Conservation (phyloP, 2,329 filamentous ascomycete genomes). For the Nemania sp. region DNA sequence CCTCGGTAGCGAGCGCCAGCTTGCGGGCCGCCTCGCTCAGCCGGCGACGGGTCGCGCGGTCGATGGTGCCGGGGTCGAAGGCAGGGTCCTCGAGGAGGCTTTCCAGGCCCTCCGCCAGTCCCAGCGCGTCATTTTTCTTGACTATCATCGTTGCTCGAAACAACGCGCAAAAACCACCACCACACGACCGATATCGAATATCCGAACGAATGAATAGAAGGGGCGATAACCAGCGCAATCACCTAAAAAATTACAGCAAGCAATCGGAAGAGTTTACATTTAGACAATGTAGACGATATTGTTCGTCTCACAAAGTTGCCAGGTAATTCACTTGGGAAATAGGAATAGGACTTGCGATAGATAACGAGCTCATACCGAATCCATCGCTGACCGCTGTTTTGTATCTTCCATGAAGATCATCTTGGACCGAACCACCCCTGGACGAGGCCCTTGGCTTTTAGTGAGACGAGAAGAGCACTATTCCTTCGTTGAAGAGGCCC, state of each 20-base stretch:
- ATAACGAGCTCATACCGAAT: background rate
- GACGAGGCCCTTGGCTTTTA: slow-evolving; percentile 26
- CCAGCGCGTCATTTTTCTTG: slow-evolving; percentile 25
- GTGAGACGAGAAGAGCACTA: slow-evolving; percentile 12
- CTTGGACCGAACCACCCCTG: slow-evolving; percentile 9
- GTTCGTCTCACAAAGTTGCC: background rate
- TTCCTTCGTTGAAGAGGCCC: background rate
- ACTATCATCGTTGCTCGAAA: slow-evolving; percentile 13
- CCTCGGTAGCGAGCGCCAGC: slow-evolving; percentile 32
- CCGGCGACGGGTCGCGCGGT: slow-evolving; percentile 31
- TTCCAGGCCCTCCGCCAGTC: slow-evolving; percentile 32
- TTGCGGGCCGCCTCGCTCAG: slow-evolving; percentile 37
- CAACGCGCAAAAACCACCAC: too few relatives aligned
- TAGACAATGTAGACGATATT: background rate
- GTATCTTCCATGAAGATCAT: background rate
- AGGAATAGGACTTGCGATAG: background rate
- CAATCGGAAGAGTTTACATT: background rate
- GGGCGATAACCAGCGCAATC: too few relatives aligned
- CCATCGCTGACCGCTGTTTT: background rate
- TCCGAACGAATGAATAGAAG: too few relatives aligned
- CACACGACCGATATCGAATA: too few relatives aligned
- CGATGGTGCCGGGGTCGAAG: slow-evolving; percentile 33
- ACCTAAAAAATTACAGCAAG: background rate
- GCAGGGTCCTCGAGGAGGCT: slow-evolving; percentile 28
- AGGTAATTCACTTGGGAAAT: background rate